phyloP scores from a whole-genome alignment of 2,329 filamentous ascomycete species.

The Penicillium nordicum region DNA sequence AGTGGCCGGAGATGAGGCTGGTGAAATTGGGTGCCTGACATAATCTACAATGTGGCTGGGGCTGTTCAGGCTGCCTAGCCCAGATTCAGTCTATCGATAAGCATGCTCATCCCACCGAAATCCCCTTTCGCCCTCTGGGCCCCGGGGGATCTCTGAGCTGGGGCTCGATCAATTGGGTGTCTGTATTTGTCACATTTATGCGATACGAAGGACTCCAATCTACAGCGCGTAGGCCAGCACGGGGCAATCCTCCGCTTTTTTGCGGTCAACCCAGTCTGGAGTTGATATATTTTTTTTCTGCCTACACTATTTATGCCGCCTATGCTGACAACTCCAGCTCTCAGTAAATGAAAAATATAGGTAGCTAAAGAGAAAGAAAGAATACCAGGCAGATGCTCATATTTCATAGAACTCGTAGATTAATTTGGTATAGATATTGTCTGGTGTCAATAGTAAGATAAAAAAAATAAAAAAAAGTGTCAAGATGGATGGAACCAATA shows the following conservation, averaged over 20 bases:
- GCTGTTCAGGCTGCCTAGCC: background rate
- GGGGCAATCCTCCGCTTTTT: constrained; percentile 13
- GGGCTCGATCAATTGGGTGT: constrained; percentile 20
- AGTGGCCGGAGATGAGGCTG: constrained; percentile 12
- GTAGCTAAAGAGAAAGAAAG: background rate
- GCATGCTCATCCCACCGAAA: constrained; percentile 20
- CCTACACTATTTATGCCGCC: constrained; percentile 8
- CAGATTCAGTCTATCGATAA: constrained; percentile 16
- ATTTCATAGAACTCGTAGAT: background rate
- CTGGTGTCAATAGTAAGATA: background rate
- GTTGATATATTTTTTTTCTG: constrained; percentile 7
- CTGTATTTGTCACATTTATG: constrained; percentile 26
- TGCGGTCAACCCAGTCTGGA: constrained; percentile 7
- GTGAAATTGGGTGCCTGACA: background rate
- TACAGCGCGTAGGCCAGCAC: constrained; percentile 25
- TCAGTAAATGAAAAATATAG: background rate
- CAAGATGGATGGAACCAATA: constrained; percentile 14
- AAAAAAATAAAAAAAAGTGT: constrained; percentile 14
- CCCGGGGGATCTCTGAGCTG: background rate
- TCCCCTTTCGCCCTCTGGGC: constrained; percentile 14
- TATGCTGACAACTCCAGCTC: constrained; percentile 3
- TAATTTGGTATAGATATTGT: constrained; percentile 7
- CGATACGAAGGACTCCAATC: constrained; percentile 23
- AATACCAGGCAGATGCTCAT: background rate
- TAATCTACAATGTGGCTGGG: constrained; percentile 6